Evolutionary conservation across 495 filamentous ascomycete species (phyloP).

Genomic region (Xeromyces bisporus): DNA sequence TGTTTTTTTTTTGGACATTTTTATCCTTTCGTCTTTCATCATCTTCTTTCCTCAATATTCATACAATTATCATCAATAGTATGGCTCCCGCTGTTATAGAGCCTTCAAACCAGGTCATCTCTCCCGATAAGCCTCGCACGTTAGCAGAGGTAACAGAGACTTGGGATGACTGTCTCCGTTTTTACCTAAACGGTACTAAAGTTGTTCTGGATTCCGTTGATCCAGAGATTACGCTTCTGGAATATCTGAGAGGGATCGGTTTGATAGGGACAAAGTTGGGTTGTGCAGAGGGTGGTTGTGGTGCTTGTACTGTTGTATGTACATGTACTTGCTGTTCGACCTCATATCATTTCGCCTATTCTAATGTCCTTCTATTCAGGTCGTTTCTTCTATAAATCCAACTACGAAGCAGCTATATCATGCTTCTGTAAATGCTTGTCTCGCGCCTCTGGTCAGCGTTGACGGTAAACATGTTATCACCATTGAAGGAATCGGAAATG

Average conservation of each 20-base stretch:
- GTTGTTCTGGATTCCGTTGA: slow-evolving; percentile 68
- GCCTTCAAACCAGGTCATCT: slow-evolving; percentile 29
- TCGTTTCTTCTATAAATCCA: slow-evolving; percentile 81
- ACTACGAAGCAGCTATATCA: slow-evolving; percentile 79
- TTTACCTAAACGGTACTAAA: slow-evolving; percentile 93
- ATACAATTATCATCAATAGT: slow-evolving; percentile 7
- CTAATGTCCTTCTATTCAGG: slow-evolving; percentile 23
- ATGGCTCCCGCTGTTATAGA: slow-evolving; percentile 46
- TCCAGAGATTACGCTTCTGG: slow-evolving; percentile 81
- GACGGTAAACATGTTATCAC: slow-evolving; percentile 99
- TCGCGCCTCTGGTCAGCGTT: slow-evolving; percentile 79
- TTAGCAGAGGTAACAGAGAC: slow-evolving; percentile 40
- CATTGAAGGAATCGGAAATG: slow-evolving; percentile 89
- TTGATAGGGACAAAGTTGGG: slow-evolving; percentile 61
- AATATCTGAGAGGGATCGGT: slow-evolving; percentile 81
- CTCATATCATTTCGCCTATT: not conserved
- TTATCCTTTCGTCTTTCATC: not conserved
- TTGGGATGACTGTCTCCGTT: slow-evolving; percentile 55
- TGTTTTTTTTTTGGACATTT: not conserved
- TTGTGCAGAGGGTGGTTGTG: slow-evolving; percentile 91
- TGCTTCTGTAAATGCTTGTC: slow-evolving; percentile 83
- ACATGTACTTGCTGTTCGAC: not conserved
- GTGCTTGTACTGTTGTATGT: slow-evolving; percentile 80
- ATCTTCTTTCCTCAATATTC: not conserved
- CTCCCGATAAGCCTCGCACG: slow-evolving; percentile 22